These are phyloP conservation scores for Mortierella polycephala DNA, from an alignment of 371 early-diverging fungal species.

Conservation along the genomic window DNA sequence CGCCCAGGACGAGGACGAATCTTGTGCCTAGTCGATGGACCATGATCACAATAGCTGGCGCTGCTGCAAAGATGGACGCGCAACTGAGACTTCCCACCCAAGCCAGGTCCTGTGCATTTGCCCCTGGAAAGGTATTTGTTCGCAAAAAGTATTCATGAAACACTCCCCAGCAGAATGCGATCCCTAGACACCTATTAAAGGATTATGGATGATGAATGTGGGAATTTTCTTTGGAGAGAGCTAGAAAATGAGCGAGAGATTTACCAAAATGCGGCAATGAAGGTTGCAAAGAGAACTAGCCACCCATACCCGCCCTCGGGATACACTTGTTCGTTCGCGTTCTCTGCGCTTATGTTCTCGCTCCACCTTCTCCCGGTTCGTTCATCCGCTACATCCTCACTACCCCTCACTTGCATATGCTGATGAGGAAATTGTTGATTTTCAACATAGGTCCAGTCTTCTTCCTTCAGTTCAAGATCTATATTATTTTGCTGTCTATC, in stretches of 20 bases:
- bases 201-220: not conserved
- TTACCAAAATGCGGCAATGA: conserved; percentile 22
- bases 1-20: conserved; percentile 6
- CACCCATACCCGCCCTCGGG: conserved; percentile 33
- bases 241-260: not conserved
- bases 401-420: not conserved
- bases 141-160: conserved; percentile 30
- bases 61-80: conserved; percentile 17
- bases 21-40: conserved; percentile 1
- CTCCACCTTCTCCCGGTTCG: not conserved
- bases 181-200: conserved; percentile 23
- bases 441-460: no score
- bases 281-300: conserved; percentile 17
- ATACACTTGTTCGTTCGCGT: not conserved
- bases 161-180: conserved; percentile 28
- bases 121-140: conserved; percentile 6
- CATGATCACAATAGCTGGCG: conserved; percentile 18
- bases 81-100: conserved; percentile 34
- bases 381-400: not conserved
- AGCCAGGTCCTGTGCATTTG: conserved; percentile 3
- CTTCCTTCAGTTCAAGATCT: no score
- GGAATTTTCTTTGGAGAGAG: no score
- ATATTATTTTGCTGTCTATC: no score
- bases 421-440: no score
- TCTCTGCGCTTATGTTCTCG: no score